These are phyloP conservation scores for Graphilbum fragrans DNA, from an alignment of 2,329 filamentous ascomycete species.

Conservation along the genomic window DNA sequence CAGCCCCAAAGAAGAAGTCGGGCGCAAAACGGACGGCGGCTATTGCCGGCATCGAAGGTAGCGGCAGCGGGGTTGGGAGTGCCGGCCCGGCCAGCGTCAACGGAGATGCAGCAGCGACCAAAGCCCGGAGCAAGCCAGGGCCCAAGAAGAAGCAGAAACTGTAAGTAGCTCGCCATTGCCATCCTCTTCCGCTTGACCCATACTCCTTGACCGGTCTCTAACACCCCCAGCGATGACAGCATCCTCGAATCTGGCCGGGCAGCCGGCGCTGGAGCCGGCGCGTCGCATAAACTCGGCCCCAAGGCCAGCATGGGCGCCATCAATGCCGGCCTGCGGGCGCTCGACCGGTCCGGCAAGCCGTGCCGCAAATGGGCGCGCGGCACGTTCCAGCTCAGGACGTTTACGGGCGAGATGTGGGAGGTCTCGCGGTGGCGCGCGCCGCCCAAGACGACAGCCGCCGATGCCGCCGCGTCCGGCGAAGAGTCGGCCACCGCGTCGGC, in stretches of 20 bases:
- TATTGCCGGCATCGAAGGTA: slow-evolving; percentile 41
- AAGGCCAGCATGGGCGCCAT: slow-evolving; percentile 97
- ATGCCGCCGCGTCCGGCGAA: slow-evolving; percentile 17
- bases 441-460: slow-evolving; percentile 31
- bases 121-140: slow-evolving; percentile 74
- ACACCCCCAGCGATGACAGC: slow-evolving; percentile 44
- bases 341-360: slow-evolving; percentile 83
- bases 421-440: slow-evolving; percentile 74
- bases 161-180: slow-evolving; percentile 44
- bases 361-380: slow-evolving; percentile 87
- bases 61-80: slow-evolving; percentile 9
- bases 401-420: slow-evolving; percentile 77
- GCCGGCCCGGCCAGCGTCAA: slow-evolving; percentile 20
- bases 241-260: slow-evolving; percentile 32
- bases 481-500: slow-evolving; percentile 14
- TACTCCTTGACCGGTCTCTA: slow-evolving; percentile 14
- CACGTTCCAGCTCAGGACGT: slow-evolving; percentile 76
- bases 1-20: slow-evolving; percentile 58
- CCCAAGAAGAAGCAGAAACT: slow-evolving; percentile 93
- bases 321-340: slow-evolving; percentile 86
- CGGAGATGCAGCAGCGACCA: slow-evolving; percentile 46
- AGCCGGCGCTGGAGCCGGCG: slow-evolving; percentile 8
- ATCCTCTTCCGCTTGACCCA: not conserved
- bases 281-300: slow-evolving; percentile 74
- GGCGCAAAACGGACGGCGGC: slow-evolving; percentile 58